Percentiles rank a stretch among this genome's conserved stretches.
These are phyloP conservation scores for Backusella luteola DNA, from an alignment of 192 early-diverging fungal species.

Conservation along the genomic window DNA sequence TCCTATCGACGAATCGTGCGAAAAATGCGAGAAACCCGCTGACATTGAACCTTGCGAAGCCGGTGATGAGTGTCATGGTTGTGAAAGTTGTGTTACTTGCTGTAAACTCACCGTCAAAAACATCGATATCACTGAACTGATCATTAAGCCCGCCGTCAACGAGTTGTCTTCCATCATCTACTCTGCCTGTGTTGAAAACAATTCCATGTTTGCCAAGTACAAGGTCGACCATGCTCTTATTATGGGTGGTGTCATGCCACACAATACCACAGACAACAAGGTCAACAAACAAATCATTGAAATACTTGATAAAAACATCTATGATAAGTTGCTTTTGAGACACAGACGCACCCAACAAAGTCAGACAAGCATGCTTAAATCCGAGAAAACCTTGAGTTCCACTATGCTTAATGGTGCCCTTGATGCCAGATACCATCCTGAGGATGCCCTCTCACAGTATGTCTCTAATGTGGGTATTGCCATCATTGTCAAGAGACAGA, in stretches of 20 bases:
- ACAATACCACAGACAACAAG: not conserved
- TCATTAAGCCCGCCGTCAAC: not conserved
- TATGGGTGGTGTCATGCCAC: not conserved
- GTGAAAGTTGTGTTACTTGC: not conserved
- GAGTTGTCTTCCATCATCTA: not conserved
- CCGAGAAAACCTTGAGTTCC: not conserved
- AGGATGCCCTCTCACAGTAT: not conserved
- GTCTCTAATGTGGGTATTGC: not conserved
- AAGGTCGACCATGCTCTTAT: not conserved
- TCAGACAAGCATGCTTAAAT: not conserved
- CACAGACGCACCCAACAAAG: not conserved
- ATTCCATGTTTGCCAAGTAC: not conserved
- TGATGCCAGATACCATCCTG: slow-evolving; percentile 1
- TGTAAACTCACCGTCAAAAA: not conserved
- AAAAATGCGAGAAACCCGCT: not conserved
- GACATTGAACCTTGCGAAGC: not conserved
- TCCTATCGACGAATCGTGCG: not conserved
- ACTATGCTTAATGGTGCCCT: not conserved
- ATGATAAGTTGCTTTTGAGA: not conserved
- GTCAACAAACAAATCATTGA: not conserved
- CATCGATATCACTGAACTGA: not conserved
- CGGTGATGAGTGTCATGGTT: not conserved
- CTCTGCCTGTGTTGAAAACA: not conserved
- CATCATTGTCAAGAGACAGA: not conserved
- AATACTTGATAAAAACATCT: not conserved